phyloP scores from a whole-genome alignment of 805 yeast species.

The Clavispora fructus region DNA sequence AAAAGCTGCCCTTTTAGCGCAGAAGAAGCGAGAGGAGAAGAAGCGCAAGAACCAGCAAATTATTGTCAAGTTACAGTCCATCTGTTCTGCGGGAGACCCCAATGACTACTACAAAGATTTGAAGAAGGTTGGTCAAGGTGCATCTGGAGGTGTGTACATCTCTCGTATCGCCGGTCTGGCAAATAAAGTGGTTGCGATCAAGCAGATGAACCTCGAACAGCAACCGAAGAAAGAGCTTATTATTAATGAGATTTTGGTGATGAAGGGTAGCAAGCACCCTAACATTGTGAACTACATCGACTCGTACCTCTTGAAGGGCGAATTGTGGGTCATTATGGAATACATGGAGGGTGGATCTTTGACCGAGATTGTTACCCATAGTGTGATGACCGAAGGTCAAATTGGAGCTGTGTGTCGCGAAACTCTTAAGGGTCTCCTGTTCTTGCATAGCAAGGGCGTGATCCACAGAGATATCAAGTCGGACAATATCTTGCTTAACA shows the following conservation, averaged over 20 bases:
- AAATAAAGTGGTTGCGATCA: conserved; percentile 68
- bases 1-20: conserved; percentile 52
- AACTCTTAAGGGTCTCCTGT: conserved; percentile 78
- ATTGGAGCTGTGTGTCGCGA: conserved; percentile 94
- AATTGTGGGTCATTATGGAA: conserved; percentile 97
- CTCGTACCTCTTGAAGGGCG: conserved; percentile 52
- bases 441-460: conserved; percentile 86
- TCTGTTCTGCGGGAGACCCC: conserved; percentile 86
- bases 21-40: conserved; percentile 74
- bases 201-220: conserved; percentile 90
- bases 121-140: conserved; percentile 94
- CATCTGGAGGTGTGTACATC: conserved; percentile 93
- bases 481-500: conserved; percentile 80
- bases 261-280: conserved; percentile 17
- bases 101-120: conserved; percentile 59
- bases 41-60: conserved; percentile 67
- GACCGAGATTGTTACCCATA: conserved; percentile 91
- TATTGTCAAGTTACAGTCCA: conserved; percentile 61
- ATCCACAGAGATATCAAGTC: conserved; percentile 96
- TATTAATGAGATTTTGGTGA: conserved; percentile 35
- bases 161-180: conserved; percentile 51
- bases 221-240: conserved; percentile 96
- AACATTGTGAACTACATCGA: conserved; percentile 18
- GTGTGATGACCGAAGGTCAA: conserved; percentile 86
- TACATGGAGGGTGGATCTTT: conserved; percentile 98